These are phyloP conservation scores for Nicotiana obtusifolia DNA, from an alignment of 257 asterid genomes.

Conservation along the genomic window DNA sequence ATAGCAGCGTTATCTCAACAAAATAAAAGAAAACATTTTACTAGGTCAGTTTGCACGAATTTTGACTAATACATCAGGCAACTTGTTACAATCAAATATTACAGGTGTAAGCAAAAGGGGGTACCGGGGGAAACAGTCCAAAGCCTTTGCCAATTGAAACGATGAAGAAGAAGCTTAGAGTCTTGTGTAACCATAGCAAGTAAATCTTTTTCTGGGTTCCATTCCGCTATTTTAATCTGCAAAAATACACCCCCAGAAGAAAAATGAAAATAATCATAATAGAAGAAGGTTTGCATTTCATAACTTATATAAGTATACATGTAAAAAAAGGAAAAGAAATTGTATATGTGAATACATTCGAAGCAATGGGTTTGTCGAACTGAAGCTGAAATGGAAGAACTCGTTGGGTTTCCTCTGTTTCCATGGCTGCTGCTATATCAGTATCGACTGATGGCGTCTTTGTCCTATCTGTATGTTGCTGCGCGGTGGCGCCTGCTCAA, in stretches of 20 bases:
- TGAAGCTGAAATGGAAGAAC: conserved; percentile 83
- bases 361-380: conserved; percentile 82
- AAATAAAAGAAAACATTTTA: background rate
- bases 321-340: background rate
- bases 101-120: background rate
- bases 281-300: background rate
- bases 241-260: conserved; percentile 5
- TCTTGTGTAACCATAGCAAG: conserved; percentile 92
- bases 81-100: background rate
- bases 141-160: conserved; percentile 98
- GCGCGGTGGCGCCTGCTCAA: background rate
- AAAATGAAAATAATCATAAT: conserved; percentile 7
- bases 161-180: conserved; percentile 86
- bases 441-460: too few relatives aligned
- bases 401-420: conserved; percentile 41
- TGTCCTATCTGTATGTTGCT: background rate
- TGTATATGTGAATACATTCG: conserved; percentile 41
- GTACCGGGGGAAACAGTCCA: conserved; percentile 86
- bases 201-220: conserved; percentile 97
- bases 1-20: background rate
- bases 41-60: background rate
- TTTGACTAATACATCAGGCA: background rate
- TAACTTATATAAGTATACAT: background rate
- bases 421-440: conserved; percentile 32
- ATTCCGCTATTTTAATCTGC: conserved; percentile 87